Evolutionary conservation across 306 rosid species (phyloP).

Genomic region (Malus asiatica): DNA sequence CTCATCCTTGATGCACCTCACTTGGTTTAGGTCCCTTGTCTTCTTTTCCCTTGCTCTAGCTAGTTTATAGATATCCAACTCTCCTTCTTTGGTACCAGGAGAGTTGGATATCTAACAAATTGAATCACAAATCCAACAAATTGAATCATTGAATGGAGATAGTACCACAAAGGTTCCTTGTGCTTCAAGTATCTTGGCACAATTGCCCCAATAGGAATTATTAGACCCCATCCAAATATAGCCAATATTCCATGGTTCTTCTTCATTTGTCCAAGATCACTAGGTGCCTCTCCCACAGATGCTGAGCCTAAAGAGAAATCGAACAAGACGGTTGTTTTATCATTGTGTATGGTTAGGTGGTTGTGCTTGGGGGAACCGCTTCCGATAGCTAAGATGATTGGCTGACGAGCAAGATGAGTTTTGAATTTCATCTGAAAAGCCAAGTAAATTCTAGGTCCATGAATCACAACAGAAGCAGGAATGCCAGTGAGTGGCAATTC

Average conservation of each 20-base stretch:
- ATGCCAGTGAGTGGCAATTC: constrained; percentile 82
- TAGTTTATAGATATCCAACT: too few species aligned
- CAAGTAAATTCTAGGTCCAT: constrained; percentile 79
- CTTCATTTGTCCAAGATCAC: constrained; percentile 48
- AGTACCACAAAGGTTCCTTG: constrained; percentile 88
- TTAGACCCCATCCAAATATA: constrained; percentile 82
- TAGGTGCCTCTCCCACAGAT: constrained; percentile 22
- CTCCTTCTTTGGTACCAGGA: too few species aligned
- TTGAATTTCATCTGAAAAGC: constrained; percentile 78
- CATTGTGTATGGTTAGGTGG: constrained; percentile 56
- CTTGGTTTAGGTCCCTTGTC: too few species aligned
- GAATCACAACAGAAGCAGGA: constrained; percentile 76
- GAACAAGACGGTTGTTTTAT: constrained; percentile 48
- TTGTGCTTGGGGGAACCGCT: constrained; percentile 46
- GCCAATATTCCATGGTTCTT: constrained; percentile 86
- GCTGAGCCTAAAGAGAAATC: constrained; percentile 77
- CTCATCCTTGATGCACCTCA: too few species aligned
- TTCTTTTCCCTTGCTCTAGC: too few species aligned
- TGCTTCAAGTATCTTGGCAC: constrained; percentile 88
- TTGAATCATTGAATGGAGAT: constrained; percentile 78
- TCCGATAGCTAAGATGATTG: constrained; percentile 72
- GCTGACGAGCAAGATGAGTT: constrained; percentile 52
- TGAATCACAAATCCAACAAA: constrained; percentile 63
- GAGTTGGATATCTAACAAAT: too few species aligned
- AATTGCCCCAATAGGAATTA: constrained; percentile 86